Conservation (phyloP, 2,329 filamentous ascomycete genomes). For the Alternaria arbusti region DNA sequence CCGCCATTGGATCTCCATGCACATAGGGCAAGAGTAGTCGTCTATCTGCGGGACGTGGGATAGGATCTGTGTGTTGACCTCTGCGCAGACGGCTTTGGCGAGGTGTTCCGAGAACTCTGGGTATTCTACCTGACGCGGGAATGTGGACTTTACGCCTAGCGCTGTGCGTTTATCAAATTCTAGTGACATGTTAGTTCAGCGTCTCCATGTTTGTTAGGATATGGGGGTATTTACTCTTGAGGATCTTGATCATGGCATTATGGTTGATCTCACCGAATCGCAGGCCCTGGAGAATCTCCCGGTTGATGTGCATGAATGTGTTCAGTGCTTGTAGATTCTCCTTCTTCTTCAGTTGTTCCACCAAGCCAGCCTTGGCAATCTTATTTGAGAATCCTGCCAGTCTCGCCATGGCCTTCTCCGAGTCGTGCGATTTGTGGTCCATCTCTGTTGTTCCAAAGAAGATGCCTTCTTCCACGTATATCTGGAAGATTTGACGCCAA, state of each 20-base stretch:
- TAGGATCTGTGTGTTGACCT: conserved; percentile 75
- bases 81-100: conserved; percentile 76
- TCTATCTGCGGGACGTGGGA: conserved; percentile 79
- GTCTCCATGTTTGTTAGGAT: neutral
- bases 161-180: conserved; percentile 88
- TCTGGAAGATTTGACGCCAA: conserved; percentile 82
- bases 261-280: conserved; percentile 86
- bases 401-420: conserved; percentile 69
- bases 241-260: conserved; percentile 77
- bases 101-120: conserved; percentile 69
- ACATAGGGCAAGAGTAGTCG: conserved; percentile 83
- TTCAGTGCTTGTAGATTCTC: conserved; percentile 70
- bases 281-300: conserved; percentile 76
- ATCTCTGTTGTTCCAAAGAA: conserved; percentile 81
- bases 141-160: conserved; percentile 69
- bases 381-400: conserved; percentile 76
- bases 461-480: conserved; percentile 79
- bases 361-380: conserved; percentile 65
- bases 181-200: conserved; percentile 39
- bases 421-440: conserved; percentile 71
- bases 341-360: conserved; percentile 67
- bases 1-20: conserved; percentile 78
- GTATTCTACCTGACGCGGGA: conserved; percentile 63
- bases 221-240: conserved; percentile 70
- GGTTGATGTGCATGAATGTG: conserved; percentile 75